phyloP scores from a whole-genome alignment of 176 grass and related monocot species.

The Elymus sibiricus region DNA sequence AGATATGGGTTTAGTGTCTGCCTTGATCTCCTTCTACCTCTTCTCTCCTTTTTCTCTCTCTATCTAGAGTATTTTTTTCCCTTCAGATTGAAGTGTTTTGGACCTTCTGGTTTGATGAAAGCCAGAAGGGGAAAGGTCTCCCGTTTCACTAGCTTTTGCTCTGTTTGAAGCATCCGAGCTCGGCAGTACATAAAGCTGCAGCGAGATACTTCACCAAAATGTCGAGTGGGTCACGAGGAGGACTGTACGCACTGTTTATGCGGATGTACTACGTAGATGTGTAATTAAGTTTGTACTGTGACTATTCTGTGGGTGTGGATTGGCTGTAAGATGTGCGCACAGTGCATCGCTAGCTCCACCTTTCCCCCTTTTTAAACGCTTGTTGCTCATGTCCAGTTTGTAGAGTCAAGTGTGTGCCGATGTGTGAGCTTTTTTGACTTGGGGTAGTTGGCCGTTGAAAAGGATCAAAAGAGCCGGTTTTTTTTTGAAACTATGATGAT shows the following conservation, averaged over 20 bases:
- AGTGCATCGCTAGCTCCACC: conserved; percentile 7
- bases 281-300: conserved; percentile 1
- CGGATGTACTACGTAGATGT: background rate
- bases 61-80: background rate
- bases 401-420: background rate
- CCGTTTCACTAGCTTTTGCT: background rate
- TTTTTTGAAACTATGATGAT: too few relatives aligned
- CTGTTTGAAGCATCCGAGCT: background rate
- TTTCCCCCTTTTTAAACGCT: background rate
- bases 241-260: background rate
- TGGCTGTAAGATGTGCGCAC: conserved; percentile 18
- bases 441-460: background rate
- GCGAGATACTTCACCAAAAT: background rate
- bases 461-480: background rate
- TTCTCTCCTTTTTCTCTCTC: background rate
- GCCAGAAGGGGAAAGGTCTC: background rate
- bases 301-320: background rate
- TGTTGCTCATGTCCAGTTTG: too few relatives aligned
- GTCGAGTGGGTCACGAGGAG: background rate
- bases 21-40: background rate
- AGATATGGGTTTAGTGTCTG: background rate
- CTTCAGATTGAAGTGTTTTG: background rate
- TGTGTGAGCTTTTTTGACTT: background rate
- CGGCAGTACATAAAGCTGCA: conserved; percentile 17
- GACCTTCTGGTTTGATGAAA: background rate